phyloP scores from a whole-genome alignment of 2,329 filamentous ascomycete species.

The Aureobasidium lini region DNA sequence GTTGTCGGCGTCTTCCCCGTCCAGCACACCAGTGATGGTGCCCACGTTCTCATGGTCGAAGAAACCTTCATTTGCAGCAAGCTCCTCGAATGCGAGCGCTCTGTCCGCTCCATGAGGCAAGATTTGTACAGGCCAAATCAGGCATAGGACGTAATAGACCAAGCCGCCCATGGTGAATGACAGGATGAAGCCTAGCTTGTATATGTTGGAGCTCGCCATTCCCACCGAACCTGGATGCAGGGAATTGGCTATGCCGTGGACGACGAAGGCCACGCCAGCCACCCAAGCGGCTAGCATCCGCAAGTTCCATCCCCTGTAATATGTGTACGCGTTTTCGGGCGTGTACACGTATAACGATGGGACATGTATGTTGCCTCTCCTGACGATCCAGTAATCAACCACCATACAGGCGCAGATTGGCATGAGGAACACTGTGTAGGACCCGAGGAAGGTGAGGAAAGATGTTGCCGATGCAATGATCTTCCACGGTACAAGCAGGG shows the following conservation, averaged over 20 bases:
- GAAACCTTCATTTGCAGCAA: neutral
- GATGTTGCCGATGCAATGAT: neutral
- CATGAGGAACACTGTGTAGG: constrained; percentile 1
- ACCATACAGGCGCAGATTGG: constrained; percentile 3
- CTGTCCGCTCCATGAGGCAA: neutral
- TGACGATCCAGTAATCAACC: neutral
- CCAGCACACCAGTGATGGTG: neutral
- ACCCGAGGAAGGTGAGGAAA: neutral
- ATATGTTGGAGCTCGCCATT: neutral
- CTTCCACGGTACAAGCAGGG: constrained; percentile 7
- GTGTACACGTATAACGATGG: neutral
- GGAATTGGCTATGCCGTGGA: neutral
- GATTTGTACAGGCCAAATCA: neutral
- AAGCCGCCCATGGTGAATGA: neutral
- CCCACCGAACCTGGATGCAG: neutral
- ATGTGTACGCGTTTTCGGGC: neutral
- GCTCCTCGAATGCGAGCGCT: neutral
- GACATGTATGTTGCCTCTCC: neutral
- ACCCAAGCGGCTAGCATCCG: neutral
- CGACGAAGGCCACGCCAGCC: neutral
- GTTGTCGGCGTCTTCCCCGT: neutral
- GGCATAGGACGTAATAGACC: neutral
- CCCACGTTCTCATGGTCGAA: constrained; percentile 2
- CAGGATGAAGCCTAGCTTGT: neutral
- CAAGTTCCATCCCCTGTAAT: constrained; percentile 9